Evolutionary conservation across 768 basidiomycete genomes (phyloP).

Genomic region (Lentinula sp.): DNA sequence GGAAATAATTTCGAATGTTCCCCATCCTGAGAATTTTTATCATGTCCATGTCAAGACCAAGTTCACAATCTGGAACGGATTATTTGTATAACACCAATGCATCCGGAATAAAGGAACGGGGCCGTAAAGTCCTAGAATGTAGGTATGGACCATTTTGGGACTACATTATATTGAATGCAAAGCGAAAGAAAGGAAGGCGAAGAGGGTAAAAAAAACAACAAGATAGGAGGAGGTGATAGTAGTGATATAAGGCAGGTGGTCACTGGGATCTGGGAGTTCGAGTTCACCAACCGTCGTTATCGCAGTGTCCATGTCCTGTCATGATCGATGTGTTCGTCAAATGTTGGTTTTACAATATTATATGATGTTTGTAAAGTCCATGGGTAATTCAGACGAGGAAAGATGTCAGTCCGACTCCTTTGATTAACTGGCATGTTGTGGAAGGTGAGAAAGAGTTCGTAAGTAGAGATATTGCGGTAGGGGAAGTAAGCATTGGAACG

Average conservation of each 20-base stretch:
- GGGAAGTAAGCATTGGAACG: not conserved
- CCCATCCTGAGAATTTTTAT: no score
- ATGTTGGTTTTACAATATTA: not conserved
- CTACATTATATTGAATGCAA: not conserved
- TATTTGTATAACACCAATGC: no score
- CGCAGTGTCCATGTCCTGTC: not conserved
- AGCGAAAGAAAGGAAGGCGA: not conserved
- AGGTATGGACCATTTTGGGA: not conserved
- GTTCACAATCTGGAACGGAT: no score
- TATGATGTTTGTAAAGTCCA: not conserved
- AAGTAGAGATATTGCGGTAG: not conserved
- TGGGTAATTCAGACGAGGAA: not conserved
- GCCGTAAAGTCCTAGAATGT: not conserved
- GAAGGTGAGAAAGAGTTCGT: not conserved
- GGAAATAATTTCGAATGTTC: no score
- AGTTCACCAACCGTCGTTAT: not conserved
- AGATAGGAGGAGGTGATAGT: not conserved
- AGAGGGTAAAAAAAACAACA: not conserved
- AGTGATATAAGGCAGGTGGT: not conserved
- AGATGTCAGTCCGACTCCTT: not conserved
- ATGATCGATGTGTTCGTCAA: not conserved
- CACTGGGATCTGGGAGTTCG: no score
- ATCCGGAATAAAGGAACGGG: no score
- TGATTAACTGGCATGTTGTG: not conserved
- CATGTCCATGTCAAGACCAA: no score